Percentiles rank a stretch among this genome's conserved stretches.
Conservation (phyloP, 805 yeast species). For the Monosporozyma servazzii region DNA sequence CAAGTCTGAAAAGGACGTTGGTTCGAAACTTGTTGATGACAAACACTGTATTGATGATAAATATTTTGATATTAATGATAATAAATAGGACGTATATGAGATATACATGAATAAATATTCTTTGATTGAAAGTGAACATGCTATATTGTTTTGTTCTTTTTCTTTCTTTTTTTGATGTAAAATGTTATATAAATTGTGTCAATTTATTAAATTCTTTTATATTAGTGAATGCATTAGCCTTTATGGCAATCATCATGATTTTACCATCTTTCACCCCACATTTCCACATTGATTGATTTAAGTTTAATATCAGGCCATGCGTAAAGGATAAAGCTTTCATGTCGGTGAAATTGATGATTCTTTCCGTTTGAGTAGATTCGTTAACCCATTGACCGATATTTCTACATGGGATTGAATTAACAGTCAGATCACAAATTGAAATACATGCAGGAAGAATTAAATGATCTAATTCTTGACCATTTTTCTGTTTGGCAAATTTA, state of each 20-base stretch:
- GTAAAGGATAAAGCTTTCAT: conserved; percentile 2
- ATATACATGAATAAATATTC: neutral
- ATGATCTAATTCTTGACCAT: conserved; percentile 4
- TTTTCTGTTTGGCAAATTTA: conserved; percentile 3
- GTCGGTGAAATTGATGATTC: conserved; percentile 8
- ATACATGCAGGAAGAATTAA: conserved; percentile 16
- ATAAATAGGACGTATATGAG: neutral
- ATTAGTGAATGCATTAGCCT: conserved; percentile 14
- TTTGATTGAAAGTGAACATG: neutral
- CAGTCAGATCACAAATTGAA: conserved; percentile 12
- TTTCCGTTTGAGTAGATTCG: conserved; percentile 9
- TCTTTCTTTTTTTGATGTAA: conserved; percentile 3
- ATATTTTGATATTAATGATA: neutral
- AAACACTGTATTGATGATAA: neutral
- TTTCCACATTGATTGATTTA: conserved; percentile 20
- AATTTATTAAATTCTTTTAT: conserved; percentile 17
- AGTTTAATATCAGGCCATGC: conserved; percentile 14
- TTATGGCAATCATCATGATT: conserved; percentile 17
- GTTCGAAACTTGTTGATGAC: neutral
- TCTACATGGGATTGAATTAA: conserved; percentile 13
- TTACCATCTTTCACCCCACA: conserved; percentile 13
- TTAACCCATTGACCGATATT: conserved; percentile 14
- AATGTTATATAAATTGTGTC: conserved; percentile 6
- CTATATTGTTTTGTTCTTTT: neutral
- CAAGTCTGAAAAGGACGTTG: neutral